Base-by-base conservation (phyloP, 23 red algal genomes). In the Gracilariopsis chorda region DNA sequence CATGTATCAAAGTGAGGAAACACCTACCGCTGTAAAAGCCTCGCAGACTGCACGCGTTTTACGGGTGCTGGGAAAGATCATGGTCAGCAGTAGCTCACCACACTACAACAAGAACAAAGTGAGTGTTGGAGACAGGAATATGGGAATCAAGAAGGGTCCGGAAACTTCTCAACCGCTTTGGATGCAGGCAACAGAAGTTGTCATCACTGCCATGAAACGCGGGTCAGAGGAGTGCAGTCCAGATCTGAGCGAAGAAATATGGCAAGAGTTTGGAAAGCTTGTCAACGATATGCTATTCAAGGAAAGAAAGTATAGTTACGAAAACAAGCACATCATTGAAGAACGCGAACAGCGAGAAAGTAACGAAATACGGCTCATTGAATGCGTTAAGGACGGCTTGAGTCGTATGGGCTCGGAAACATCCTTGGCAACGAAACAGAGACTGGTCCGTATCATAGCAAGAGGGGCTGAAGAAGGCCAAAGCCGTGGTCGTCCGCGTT, bases 391-490 rank as follows among this genome's bases (percentile, higher is more conserved):
- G 41, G 88, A 91, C 32, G 74, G 63, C 16, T 73, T 91, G 77
- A 72, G 58, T 41, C 48, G 37, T 47, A 80, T 91, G 88, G 85
- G 70, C 5, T 52, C 56, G 6, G 47, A 59, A 4, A 70, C 73
- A 1, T 56, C 49, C 30, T 2, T 20, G 17, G 17, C 27, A 40
- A 70, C 68, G 16, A 91, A 59, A 29, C 45, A 69, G 32, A 63
- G 41, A 0, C 45, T 91, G 35, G 88, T 91, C 3, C 30, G 73
- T 21, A 29, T 91, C 12, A 11, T 91, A 2, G 51, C 88, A 2
- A 49, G 57, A 47, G 88, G 88, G 39, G 88, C 88, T 11, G 69
- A 89, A 76, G 88, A 91, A 74, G 87, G 88, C 2, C 68, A 82
- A 47, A 29, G 8, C 7, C 40, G 76, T n/a, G 88, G 88, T 12